A percentile compares a stretch with the other conserved stretches of the same genome.
These are phyloP conservation scores for Sinapis alba DNA, from an alignment of 441 rosid genomes.

Conservation along the genomic window DNA sequence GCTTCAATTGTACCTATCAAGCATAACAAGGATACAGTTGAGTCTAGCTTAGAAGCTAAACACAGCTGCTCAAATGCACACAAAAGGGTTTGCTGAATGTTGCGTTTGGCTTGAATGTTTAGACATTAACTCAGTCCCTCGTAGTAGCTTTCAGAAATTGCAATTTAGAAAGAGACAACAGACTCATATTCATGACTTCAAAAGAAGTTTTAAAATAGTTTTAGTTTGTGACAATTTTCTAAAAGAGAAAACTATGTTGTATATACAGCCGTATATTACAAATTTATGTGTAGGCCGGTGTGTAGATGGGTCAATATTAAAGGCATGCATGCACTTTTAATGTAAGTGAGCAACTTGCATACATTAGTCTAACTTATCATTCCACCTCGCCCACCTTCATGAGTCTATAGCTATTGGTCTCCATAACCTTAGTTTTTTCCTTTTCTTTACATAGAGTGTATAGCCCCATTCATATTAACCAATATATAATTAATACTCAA, in stretches of 20 bases:
- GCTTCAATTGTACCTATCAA: conserved; percentile 77
- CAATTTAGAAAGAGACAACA: conserved; percentile 12
- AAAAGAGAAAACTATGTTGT: not conserved
- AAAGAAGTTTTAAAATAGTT: not conserved
- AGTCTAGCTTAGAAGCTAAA: conserved; percentile 90
- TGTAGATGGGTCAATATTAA: conserved; percentile 38
- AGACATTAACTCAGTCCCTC: conserved; percentile 29
- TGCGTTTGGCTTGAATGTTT: conserved; percentile 21
- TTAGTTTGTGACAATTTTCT: not conserved
- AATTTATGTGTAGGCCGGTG: conserved; percentile 30
- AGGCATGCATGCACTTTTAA: conserved; percentile 38
- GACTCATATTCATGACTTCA: conserved; percentile 5
- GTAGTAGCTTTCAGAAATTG: conserved; percentile 29
- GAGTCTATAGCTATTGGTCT: conserved; percentile 27
- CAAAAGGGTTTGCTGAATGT: conserved; percentile 14
- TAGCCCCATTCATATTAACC: not conserved
- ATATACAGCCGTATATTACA: conserved; percentile 1
- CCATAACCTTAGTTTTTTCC: not conserved
- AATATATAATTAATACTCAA: not conserved
- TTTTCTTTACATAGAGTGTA: not conserved
- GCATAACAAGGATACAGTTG: conserved; percentile 93
- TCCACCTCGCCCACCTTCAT: conserved; percentile 25
- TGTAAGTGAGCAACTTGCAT: conserved; percentile 34
- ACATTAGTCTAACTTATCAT: conserved; percentile 37
- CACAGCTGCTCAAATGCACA: conserved; percentile 78